Percentiles rank a stretch among this genome's conserved stretches.
These are phyloP conservation scores for Chaetoceros muelleri DNA, from an alignment of 108 stramenopile genomes.

Conservation along the genomic window DNA sequence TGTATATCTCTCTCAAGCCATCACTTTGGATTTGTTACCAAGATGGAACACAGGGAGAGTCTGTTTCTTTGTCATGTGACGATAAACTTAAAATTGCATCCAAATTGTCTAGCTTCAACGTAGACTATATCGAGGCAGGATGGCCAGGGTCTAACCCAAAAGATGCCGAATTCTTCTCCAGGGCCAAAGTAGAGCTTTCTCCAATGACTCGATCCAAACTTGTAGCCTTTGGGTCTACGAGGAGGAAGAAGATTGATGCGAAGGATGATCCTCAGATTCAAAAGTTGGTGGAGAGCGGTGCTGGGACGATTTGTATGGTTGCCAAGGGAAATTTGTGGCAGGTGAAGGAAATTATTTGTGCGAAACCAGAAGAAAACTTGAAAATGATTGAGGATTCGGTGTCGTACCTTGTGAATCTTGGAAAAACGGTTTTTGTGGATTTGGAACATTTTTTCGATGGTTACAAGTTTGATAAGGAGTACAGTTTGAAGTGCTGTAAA, in stretches of 20 bases:
- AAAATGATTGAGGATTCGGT: conserved; percentile 88
- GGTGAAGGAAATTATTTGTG: conserved; percentile 85
- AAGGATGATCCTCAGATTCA: conserved; percentile 70
- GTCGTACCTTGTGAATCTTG: conserved; percentile 39
- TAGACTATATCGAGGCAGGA: conserved; percentile 89
- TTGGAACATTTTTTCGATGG: conserved; percentile 93
- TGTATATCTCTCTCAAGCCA: background rate
- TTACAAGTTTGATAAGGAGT: conserved; percentile 63
- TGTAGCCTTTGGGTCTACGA: conserved; percentile 85
- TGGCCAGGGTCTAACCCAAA: conserved; percentile 93
- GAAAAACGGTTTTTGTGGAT: conserved; percentile 70
- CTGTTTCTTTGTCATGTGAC: conserved; percentile 76
- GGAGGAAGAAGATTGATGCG: conserved; percentile 58
- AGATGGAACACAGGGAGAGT: conserved; percentile 92
- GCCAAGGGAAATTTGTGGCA: conserved; percentile 90
- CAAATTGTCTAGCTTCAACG: conserved; percentile 56
- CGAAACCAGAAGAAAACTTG: conserved; percentile 74
- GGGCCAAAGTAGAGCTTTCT: conserved; percentile 49
- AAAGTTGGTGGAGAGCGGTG: conserved; percentile 61
- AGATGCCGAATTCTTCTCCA: conserved; percentile 83
- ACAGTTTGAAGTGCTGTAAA: conserved; percentile 55
- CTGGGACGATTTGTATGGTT: conserved; percentile 80
- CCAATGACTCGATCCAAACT: conserved; percentile 40
- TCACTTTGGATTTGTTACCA: background rate
- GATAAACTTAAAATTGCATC: conserved; percentile 84